A percentile compares a stretch with the other conserved stretches of the same genome.
phyloP scores from a whole-genome alignment of 2,329 filamentous ascomycete genomes.

The Aspergillus sp. region DNA sequence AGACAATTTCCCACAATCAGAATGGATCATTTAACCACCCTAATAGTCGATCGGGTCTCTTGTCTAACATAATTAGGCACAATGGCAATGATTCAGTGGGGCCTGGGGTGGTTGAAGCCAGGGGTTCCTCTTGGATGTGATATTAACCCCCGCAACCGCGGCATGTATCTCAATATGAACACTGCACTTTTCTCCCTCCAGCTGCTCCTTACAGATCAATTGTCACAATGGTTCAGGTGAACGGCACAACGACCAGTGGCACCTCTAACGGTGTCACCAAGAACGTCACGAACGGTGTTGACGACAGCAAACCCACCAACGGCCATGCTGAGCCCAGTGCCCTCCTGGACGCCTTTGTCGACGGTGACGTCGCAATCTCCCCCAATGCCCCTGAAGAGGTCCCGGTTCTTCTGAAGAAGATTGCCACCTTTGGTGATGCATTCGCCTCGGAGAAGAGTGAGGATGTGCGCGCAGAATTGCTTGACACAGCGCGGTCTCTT shows the following conservation, averaged over 20 bases:
- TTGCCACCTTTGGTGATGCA: slow-evolving; percentile 6
- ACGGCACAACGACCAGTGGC: not conserved
- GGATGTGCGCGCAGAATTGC: slow-evolving; percentile 11
- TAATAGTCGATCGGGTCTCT: too few relatives aligned
- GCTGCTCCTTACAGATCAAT: not conserved
- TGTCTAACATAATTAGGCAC: too few relatives aligned
- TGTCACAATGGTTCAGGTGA: not conserved
- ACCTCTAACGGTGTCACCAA: not conserved
- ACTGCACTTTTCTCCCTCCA: not conserved
- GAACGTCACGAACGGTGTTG: not conserved
- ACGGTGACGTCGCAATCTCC: slow-evolving; percentile 12
- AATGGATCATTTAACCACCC: too few relatives aligned
- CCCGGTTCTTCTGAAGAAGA: slow-evolving; percentile 11
- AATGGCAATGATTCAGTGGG: too few relatives aligned
- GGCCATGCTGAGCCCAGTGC: not conserved
- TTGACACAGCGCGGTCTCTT: slow-evolving; percentile 18
- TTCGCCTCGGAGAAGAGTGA: slow-evolving; percentile 9
- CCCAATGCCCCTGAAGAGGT: slow-evolving; percentile 12
- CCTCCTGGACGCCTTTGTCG: slow-evolving; percentile 5
- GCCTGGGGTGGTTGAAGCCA: too few relatives aligned
- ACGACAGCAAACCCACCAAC: not conserved
- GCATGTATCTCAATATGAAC: too few relatives aligned
- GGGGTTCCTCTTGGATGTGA: too few relatives aligned
- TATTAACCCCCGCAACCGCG: too few relatives aligned
- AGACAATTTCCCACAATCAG: too few relatives aligned